Evolutionary conservation across 192 early-diverging fungal genomes (phyloP).

Genomic region (Gryganskiella cystojenkinii): DNA sequence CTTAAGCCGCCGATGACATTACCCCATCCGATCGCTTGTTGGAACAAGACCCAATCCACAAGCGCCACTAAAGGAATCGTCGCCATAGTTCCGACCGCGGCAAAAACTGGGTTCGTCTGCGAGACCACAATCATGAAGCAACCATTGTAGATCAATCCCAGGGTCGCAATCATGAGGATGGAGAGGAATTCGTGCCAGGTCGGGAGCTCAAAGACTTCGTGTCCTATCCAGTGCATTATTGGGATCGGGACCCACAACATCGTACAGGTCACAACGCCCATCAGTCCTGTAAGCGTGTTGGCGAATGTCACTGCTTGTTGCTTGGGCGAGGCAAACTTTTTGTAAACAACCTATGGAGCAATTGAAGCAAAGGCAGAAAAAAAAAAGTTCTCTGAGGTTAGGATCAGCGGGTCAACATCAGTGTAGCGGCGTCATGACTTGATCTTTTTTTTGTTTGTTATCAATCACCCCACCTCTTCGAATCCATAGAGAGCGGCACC

Average conservation of each 20-base stretch:
- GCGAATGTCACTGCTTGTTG: conserved; percentile 75
- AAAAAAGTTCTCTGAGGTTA: background rate
- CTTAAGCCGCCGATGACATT: conserved; percentile 41
- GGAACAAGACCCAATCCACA: conserved; percentile 37
- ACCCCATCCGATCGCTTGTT: conserved; percentile 41
- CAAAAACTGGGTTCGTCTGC: conserved; percentile 76
- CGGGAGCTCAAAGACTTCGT: conserved; percentile 78
- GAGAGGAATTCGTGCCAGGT: conserved; percentile 57
- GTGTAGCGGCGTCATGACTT: too few species aligned
- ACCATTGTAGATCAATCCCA: conserved; percentile 82
- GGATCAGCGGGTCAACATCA: too few species aligned
- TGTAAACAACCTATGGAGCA: conserved; percentile 71
- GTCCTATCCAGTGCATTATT: conserved; percentile 65
- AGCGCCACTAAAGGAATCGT: conserved; percentile 79
- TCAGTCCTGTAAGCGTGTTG: conserved; percentile 74
- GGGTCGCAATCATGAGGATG: conserved; percentile 72
- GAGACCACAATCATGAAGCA: conserved; percentile 83
- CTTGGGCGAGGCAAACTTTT: conserved; percentile 75
- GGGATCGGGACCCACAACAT: conserved; percentile 82
- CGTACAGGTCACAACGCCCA: conserved; percentile 74
- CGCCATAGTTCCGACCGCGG: conserved; percentile 83
- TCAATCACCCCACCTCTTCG: conserved; percentile 60
- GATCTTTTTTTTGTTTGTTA: background rate
- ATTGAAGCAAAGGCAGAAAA: conserved; percentile 2
- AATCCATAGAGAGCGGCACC: conserved; percentile 80